Percentiles rank a stretch among this genome's conserved stretches.
Evolutionary conservation across 202 grass and related monocot species (phyloP).

Genomic region (Setaria italica): DNA sequence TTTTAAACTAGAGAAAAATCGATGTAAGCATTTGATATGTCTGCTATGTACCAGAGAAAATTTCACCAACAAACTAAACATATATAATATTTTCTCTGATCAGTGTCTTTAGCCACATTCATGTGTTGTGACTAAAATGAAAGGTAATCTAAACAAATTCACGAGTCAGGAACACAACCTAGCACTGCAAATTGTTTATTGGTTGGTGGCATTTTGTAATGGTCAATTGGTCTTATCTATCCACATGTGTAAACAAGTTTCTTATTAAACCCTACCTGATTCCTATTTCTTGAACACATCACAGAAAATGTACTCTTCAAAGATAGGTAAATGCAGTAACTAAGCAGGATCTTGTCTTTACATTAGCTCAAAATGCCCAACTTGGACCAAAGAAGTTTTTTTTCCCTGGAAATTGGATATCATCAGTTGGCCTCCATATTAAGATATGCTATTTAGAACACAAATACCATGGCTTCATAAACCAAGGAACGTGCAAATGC

Average conservation of each 20-base stretch:
- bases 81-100: conserved; percentile 17
- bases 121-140: conserved; percentile 20
- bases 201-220: conserved; percentile 24
- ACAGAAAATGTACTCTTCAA: conserved; percentile 30
- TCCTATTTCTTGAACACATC: conserved; percentile 20
- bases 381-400: neutral
- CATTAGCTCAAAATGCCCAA: conserved; percentile 28
- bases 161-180: conserved; percentile 26
- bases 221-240: neutral
- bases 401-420: conserved; percentile 25
- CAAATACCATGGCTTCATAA: neutral
- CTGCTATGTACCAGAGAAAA: conserved; percentile 28
- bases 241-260: conserved; percentile 1
- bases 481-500: conserved; percentile 18
- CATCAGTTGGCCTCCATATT: conserved; percentile 31
- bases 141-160: conserved; percentile 38
- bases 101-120: conserved; percentile 21
- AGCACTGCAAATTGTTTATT: conserved; percentile 21
- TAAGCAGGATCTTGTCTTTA: conserved; percentile 2
- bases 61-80: conserved; percentile 26
- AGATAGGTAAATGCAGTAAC: conserved; percentile 35
- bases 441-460: conserved; percentile 9
- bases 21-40: conserved; percentile 9
- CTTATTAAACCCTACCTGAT: conserved; percentile 6
- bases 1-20: neutral